Evolutionary conservation across 1,284 basidiomycete species (phyloP).

Genomic region (Leucocoprinus gongylophorus): DNA sequence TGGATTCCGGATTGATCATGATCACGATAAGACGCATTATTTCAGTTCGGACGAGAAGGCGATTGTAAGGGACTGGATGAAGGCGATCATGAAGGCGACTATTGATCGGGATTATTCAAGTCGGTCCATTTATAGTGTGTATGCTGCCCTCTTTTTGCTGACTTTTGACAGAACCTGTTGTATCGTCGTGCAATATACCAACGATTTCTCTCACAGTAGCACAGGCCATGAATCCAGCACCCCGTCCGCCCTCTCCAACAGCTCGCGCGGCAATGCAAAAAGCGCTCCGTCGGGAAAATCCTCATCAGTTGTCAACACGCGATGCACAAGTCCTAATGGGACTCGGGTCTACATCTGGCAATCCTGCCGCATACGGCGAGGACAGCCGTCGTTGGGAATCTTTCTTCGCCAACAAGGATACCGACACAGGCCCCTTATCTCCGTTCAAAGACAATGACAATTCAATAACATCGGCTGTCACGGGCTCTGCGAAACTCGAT

Average conservation of each 20-base stretch:
- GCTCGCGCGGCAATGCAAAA: slow-evolving; percentile 87
- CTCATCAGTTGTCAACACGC: slow-evolving; percentile 81
- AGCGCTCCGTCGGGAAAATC: slow-evolving; percentile 81
- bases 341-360: slow-evolving; percentile 27
- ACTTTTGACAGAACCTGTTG: slow-evolving; percentile 68
- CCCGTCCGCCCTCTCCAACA: slow-evolving; percentile 88
- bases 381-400: slow-evolving; percentile 44
- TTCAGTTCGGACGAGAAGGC: slow-evolving; percentile 89
- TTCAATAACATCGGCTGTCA: not conserved
- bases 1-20: slow-evolving; percentile 93
- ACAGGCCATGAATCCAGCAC: slow-evolving; percentile 93
- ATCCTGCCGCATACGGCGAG: slow-evolving; percentile 18
- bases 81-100: slow-evolving; percentile 98
- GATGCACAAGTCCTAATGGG: slow-evolving; percentile 83
- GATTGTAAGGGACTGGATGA: slow-evolving; percentile 95
- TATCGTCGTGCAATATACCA: slow-evolving; percentile 95
- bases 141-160: not conserved
- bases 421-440: slow-evolving; percentile 11
- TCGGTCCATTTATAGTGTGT: slow-evolving; percentile 32
- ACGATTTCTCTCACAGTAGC: slow-evolving; percentile 94
- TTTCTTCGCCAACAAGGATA: slow-evolving; percentile 43
- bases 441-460: not conserved
- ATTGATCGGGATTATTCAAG: slow-evolving; percentile 90
- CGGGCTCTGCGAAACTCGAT: not conserved
- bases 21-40: slow-evolving; percentile 80